phyloP scores from a whole-genome alignment of 2,329 filamentous ascomycete species.

The Endoconidiophora laricicola region DNA sequence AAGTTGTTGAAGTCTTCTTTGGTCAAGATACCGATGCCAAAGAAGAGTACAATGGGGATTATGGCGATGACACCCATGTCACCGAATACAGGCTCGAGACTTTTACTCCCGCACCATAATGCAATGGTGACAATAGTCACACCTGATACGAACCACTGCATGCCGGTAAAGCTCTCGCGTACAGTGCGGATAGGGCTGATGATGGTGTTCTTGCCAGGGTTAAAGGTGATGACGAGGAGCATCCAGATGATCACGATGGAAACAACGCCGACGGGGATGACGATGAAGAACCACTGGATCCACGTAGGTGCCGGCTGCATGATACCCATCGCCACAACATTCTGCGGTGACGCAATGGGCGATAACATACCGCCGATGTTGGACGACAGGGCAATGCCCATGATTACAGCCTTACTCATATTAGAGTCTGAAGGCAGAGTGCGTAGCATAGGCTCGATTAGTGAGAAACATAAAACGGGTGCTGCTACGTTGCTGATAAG shows the following conservation, averaged over 20 bases:
- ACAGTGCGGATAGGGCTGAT: constrained; percentile 85
- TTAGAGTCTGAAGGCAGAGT: constrained; percentile 78
- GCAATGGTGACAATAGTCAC: constrained; percentile 73
- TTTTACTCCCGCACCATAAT: constrained; percentile 85
- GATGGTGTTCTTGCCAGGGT: constrained; percentile 65
- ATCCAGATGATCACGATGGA: constrained; percentile 81
- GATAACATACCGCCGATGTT: constrained; percentile 95
- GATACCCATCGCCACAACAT: constrained; percentile 89
- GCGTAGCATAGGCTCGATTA: constrained; percentile 92
- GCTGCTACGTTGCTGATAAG: constrained; percentile 98
- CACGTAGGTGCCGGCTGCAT: constrained; percentile 86
- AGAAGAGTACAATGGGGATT: constrained; percentile 89
- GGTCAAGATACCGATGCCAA: constrained; percentile 85
- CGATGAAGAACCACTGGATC: constrained; percentile 94
- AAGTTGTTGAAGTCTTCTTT: constrained; percentile 99
- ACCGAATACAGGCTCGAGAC: constrained; percentile 73
- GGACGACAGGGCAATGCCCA: constrained; percentile 85
- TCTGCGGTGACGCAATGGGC: constrained; percentile 92
- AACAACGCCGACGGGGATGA: constrained; percentile 80
- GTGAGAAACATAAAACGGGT: constrained; percentile 90
- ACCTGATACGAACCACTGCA: constrained; percentile 83
- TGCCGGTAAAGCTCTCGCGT: constrained; percentile 70
- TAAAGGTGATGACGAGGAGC: constrained; percentile 70
- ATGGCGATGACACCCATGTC: constrained; percentile 98
- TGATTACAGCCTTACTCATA: constrained; percentile 88